Conservation (phyloP, 2,329 filamentous ascomycete genomes). For the Aspergillus texensis region DNA sequence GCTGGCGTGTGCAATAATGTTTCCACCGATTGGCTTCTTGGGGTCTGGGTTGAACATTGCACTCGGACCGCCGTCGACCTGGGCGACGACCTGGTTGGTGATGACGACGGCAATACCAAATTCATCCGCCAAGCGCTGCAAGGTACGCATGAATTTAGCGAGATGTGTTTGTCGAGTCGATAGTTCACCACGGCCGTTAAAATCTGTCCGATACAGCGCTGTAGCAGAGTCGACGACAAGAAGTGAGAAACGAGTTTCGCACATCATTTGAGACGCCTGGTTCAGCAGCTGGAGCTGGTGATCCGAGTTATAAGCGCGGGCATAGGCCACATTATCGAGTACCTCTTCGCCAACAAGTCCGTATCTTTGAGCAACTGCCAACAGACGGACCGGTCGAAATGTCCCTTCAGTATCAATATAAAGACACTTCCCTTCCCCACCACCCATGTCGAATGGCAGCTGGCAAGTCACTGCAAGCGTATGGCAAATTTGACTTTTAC, state of each 20-base stretch:
- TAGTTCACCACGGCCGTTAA: slow-evolving; percentile 92
- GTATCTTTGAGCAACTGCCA: slow-evolving; percentile 91
- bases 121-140: slow-evolving; percentile 61
- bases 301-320: slow-evolving; percentile 96
- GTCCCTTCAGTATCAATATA: slow-evolving; percentile 99
- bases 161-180: slow-evolving; percentile 76
- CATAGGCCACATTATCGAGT: slow-evolving; percentile 96
- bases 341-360: slow-evolving; percentile 96
- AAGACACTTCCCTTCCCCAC: slow-evolving; percentile 95
- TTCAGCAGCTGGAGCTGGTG: slow-evolving; percentile 94
- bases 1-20: slow-evolving; percentile 97
- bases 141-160: slow-evolving; percentile 52
- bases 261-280: slow-evolving; percentile 98
- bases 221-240: slow-evolving; percentile 96
- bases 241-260: slow-evolving; percentile 94
- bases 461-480: slow-evolving; percentile 98
- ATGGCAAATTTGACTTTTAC: slow-evolving; percentile 98
- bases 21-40: slow-evolving; percentile 98
- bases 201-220: slow-evolving; percentile 92
- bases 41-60: slow-evolving; percentile 99
- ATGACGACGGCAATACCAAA: slow-evolving; percentile 99
- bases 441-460: slow-evolving; percentile 97
- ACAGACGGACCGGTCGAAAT: slow-evolving; percentile 85
- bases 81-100: slow-evolving; percentile 97
- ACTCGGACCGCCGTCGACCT: slow-evolving; percentile 93